A percentile compares a stretch with the other conserved stretches of the same genome.
Evolutionary conservation across 148 eudicot species (phyloP).

Genomic region (Nepenthes gracilis): DNA sequence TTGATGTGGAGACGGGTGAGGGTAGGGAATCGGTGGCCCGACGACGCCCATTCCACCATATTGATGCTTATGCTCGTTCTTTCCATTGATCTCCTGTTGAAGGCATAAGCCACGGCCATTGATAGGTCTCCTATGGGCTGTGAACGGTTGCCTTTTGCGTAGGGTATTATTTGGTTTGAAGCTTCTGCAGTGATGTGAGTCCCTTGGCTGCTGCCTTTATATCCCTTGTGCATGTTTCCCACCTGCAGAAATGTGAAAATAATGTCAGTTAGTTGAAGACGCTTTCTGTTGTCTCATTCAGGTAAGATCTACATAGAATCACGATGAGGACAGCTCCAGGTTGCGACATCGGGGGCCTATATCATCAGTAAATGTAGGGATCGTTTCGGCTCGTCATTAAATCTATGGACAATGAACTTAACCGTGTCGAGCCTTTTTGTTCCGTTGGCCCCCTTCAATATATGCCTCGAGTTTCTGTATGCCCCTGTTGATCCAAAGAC

Average conservation of each 20-base stretch:
- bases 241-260: conserved; percentile 7
- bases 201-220: conserved; percentile 19
- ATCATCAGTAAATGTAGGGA: no score
- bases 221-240: conserved; percentile 27
- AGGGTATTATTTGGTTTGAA: conserved; percentile 54
- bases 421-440: conserved; percentile 39
- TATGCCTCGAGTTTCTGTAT: conserved; percentile 25
- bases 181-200: conserved; percentile 22
- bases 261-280: not conserved
- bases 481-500: conserved; percentile 23
- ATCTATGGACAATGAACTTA: not conserved
- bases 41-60: conserved; percentile 13
- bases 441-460: conserved; percentile 38
- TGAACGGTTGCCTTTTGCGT: conserved; percentile 25
- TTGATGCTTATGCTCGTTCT: conserved; percentile 12
- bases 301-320: not conserved
- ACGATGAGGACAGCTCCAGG: no score
- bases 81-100: conserved; percentile 46
- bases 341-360: conserved; percentile 6
- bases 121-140: conserved; percentile 43
- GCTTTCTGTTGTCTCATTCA: not conserved
- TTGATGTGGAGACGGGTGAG: conserved; percentile 50
- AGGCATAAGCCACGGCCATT: conserved; percentile 54
- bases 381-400: no score
- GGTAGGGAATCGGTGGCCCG: conserved; percentile 33